phyloP scores from a whole-genome alignment of 2,329 filamentous ascomycete genomes.

The Colletotrichum falcatum region DNA sequence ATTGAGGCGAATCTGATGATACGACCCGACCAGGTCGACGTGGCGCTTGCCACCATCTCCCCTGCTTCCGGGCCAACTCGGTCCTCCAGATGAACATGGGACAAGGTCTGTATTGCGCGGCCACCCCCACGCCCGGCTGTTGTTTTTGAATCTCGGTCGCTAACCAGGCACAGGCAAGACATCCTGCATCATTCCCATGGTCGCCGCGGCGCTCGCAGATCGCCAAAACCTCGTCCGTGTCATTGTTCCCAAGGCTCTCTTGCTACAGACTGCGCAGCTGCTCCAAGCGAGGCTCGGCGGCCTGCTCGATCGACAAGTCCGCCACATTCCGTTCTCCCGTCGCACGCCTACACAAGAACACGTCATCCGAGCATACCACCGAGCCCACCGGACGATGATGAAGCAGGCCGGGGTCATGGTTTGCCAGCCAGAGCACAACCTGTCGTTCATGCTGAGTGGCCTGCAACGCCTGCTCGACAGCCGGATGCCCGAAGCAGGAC shows the following conservation, averaged over 20 bases:
- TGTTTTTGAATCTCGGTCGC: not conserved
- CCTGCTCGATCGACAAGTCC: slow-evolving; percentile 63
- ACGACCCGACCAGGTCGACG: slow-evolving; percentile 70
- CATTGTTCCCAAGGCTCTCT: slow-evolving; percentile 66
- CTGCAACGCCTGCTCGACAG: slow-evolving; percentile 66
- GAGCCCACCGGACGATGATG: slow-evolving; percentile 54
- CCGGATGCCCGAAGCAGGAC: slow-evolving; percentile 53
- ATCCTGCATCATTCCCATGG: slow-evolving; percentile 67
- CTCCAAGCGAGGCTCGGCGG: slow-evolving; percentile 67
- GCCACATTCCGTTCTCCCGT: slow-evolving; percentile 70
- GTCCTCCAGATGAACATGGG: slow-evolving; percentile 78
- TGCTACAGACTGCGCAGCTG: slow-evolving; percentile 68
- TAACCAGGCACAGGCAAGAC: slow-evolving; percentile 62
- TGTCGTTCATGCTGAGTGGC: slow-evolving; percentile 74
- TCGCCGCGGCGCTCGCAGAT: slow-evolving; percentile 58
- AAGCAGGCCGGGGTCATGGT: slow-evolving; percentile 65
- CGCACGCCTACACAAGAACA: slow-evolving; percentile 53
- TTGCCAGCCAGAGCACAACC: slow-evolving; percentile 70
- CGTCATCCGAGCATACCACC: slow-evolving; percentile 53
- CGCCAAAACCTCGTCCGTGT: slow-evolving; percentile 61
- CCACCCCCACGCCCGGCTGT: not conserved
- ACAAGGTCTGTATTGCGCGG: slow-evolving; percentile 55
- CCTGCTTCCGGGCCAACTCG: slow-evolving; percentile 66
- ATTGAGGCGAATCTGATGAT: slow-evolving; percentile 74
- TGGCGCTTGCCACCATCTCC: slow-evolving; percentile 69